These are phyloP conservation scores for Yamadazyma kanchanaburiensis DNA, from an alignment of 1,139 yeast genomes.

Conservation along the genomic window DNA sequence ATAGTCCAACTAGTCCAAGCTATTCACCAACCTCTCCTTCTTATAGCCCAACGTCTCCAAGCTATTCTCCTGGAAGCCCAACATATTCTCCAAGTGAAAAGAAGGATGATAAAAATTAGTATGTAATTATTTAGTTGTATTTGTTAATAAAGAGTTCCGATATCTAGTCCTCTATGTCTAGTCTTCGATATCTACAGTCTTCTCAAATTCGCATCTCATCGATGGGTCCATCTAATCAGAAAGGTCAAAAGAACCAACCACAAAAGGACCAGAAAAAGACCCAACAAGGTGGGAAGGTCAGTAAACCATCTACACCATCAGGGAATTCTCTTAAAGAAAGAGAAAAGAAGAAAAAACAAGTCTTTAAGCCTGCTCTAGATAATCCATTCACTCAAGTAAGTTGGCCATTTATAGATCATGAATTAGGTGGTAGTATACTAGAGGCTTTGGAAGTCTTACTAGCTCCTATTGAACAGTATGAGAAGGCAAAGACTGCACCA, in stretches of 20 bases:
- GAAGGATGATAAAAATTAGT: too few relatives aligned
- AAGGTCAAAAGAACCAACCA: background rate
- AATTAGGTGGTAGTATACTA: constrained; percentile 32
- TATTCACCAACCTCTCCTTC: constrained; percentile 72
- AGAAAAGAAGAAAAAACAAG: constrained; percentile 46
- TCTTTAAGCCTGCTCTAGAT: constrained; percentile 59
- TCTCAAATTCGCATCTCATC: too few relatives aligned
- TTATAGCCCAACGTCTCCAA: constrained; percentile 39
- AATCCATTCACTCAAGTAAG: constrained; percentile 53
- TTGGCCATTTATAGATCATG: constrained; percentile 52
- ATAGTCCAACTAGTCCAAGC: constrained; percentile 68
- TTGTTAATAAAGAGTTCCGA: too few relatives aligned
- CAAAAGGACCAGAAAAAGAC: background rate
- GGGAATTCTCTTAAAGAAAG: constrained; percentile 36
- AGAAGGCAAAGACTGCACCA: constrained; percentile 3
- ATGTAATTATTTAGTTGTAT: too few relatives aligned
- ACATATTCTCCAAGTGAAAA: constrained; percentile 68
- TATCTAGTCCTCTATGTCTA: too few relatives aligned
- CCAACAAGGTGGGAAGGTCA: constrained; percentile 4
- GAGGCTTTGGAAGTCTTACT: constrained; percentile 39
- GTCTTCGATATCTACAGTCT: too few relatives aligned
- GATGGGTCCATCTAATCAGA: background rate
- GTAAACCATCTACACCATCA: too few relatives aligned
- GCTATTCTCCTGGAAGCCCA: constrained; percentile 62
- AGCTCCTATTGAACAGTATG: constrained; percentile 23